Conservation (phyloP, 2,329 filamentous ascomycete species). For the Plectosphaerella cucumerina region DNA sequence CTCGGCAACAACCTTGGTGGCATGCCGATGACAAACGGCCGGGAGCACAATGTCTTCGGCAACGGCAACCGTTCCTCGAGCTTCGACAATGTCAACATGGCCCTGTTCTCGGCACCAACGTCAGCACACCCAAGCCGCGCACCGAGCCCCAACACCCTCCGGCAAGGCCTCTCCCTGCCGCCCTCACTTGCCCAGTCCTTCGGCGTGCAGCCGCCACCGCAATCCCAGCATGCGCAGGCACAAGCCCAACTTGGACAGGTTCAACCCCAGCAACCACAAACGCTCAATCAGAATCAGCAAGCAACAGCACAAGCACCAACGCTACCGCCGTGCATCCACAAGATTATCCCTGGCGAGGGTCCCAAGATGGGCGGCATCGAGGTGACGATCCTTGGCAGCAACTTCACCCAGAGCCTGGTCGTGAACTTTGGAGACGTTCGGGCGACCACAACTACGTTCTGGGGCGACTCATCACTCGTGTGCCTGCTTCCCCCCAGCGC, state of each 20-base stretch:
- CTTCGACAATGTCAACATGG: conserved; percentile 60
- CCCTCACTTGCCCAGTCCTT: conserved; percentile 23
- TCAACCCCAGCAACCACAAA: conserved; percentile 35
- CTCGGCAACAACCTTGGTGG: conserved; percentile 40
- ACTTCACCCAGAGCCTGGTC: conserved; percentile 72
- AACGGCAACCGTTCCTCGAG: conserved; percentile 55
- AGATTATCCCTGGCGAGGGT: conserved; percentile 78
- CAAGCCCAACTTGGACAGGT: too few relatives aligned
- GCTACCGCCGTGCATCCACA: conserved; percentile 61
- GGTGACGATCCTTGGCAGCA: conserved; percentile 77
- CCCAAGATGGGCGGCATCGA: conserved; percentile 81
- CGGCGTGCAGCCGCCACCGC: conserved; percentile 27
- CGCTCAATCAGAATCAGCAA: background rate
- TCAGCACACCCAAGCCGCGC: conserved; percentile 74
- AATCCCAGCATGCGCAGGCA: conserved; percentile 48
- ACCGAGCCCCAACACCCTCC: conserved; percentile 61
- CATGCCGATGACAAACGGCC: conserved; percentile 55
- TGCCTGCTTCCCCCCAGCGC: conserved; percentile 71
- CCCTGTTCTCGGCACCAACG: conserved; percentile 66
- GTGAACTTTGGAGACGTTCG: conserved; percentile 74
- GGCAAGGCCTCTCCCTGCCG: conserved; percentile 36
- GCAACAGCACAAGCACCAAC: conserved; percentile 16
- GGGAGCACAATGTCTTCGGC: conserved; percentile 55
- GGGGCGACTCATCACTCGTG: conserved; percentile 75
- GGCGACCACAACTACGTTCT: conserved; percentile 71